Base-by-base conservation (phyloP, 2,329 filamentous ascomycete genomes). In the Fusarium ambrosium region DNA sequence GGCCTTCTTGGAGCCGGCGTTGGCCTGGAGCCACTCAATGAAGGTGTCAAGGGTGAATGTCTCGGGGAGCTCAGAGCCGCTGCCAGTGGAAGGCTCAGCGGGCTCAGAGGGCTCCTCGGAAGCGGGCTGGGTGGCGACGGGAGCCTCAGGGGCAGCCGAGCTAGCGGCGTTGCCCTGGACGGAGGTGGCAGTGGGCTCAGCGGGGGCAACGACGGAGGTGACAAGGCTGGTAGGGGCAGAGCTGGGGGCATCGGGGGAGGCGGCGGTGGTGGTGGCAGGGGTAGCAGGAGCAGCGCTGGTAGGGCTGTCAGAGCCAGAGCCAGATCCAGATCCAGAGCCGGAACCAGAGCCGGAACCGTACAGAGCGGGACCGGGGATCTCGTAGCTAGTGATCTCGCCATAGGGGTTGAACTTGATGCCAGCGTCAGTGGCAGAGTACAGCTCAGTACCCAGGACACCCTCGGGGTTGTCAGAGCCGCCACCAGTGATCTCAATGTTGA, bases 401-500 rank as follows among this genome's bases (percentile, higher is more conserved):
- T 82, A 82, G 53, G 79, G 79, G 68, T 82, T 78, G 64, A 83
- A 82, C 59, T 77, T 69, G 36, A 84, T 80, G 10, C 82, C 83
- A 13, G 83, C 77, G 55, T 85, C 84, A 10, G 75, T 73, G 9
- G 77, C 67, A n/a, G 77, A 80, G 73, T 86, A 86, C 32, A 84
- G 79, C 37, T 81, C 78, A 0, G 83, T 84, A n/a, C 82, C 82
- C 39, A 80, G 78, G 59, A 82, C 79, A 2, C 81, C 81, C 18
- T 66, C 64, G 22, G 83, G 83, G 27, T 74, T 66, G 16, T 78
- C 77, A 1, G 79, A 79, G 8, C 84, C 84, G 16, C 80, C 80
- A 11, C 87, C 86, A n/a, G 81, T 84, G 67, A 89, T 82, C 75
- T 85, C 82, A 58, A 89, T 78, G 73, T 88, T 88, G 68, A 88